A percentile compares a stretch with the other conserved stretches of the same genome.
Conservation (phyloP, 169 alveolate genomes). For the Plasmodium knowlesi region DNA sequence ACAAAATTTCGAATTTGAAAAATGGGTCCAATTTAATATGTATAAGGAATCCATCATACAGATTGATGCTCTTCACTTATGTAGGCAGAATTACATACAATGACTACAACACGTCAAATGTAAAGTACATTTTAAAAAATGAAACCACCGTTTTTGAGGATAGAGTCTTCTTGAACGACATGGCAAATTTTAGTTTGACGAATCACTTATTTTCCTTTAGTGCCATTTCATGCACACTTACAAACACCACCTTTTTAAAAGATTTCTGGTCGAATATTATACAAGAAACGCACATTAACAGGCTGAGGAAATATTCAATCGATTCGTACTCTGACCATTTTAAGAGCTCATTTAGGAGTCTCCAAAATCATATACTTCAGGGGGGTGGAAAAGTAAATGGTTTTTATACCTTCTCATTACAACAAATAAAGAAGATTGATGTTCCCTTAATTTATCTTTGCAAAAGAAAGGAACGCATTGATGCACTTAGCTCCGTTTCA, state of each 20-base stretch:
- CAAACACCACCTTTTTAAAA: neutral
- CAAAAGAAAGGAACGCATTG: neutral
- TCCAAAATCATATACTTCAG: neutral
- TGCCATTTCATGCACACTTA: neutral
- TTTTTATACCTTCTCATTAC: neutral
- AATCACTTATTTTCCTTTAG: constrained; percentile 7
- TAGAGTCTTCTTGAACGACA: constrained; percentile 7
- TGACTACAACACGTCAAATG: neutral
- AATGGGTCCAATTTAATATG: constrained; percentile 51
- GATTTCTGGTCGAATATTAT: neutral
- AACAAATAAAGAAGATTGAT: neutral
- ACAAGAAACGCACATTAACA: neutral
- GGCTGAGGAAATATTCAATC: neutral
- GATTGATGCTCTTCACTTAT: neutral
- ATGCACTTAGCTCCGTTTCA: neutral
- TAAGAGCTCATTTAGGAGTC: neutral
- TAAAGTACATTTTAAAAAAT: constrained; percentile 28
- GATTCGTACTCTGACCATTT: neutral
- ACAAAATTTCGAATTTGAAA: constrained; percentile 20
- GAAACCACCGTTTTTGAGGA: constrained; percentile 4
- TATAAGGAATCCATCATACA: neutral
- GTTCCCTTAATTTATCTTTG: constrained; percentile 9
- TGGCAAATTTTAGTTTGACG: neutral
- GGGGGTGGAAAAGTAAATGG: neutral
- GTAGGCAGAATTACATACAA: constrained; percentile 32